Evolutionary conservation across 495 filamentous ascomycete genomes (phyloP).

Genomic region (Penicillium crystallinum): DNA sequence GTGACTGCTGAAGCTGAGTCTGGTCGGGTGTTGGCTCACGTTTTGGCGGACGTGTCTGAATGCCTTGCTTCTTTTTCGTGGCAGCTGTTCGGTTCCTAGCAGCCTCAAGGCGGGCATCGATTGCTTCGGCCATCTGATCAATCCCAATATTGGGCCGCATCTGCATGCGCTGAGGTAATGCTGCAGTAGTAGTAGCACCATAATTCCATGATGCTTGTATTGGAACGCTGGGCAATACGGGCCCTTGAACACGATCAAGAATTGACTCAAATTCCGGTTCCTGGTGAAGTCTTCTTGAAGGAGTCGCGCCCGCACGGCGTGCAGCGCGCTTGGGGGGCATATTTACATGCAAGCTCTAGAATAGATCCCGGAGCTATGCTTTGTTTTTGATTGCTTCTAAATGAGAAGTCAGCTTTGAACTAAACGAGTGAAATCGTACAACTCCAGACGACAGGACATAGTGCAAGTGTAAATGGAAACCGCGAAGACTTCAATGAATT

Average conservation of each 20-base stretch:
- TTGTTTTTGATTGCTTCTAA: not conserved
- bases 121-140: conserved; percentile 19
- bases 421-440: not conserved
- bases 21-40: conserved; percentile 43
- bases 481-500: not conserved
- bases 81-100: conserved; percentile 20
- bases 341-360: not conserved
- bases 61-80: not conserved
- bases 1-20: conserved; percentile 29
- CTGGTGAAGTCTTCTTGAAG: not conserved
- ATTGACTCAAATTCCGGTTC: conserved; percentile 4
- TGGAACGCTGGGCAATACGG: conserved; percentile 26
- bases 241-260: conserved; percentile 8
- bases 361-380: not conserved
- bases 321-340: conserved; percentile 29
- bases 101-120: conserved; percentile 21
- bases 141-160: conserved; percentile 18
- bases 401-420: conserved; percentile 1
- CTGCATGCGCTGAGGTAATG: conserved; percentile 21
- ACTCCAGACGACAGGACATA: not conserved
- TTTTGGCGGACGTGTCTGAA: conserved; percentile 8
- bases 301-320: conserved; percentile 1
- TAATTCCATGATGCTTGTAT: conserved; percentile 31
- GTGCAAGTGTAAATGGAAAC: not conserved
- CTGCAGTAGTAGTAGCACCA: conserved; percentile 25